phyloP scores from a whole-genome alignment of 371 early-diverging fungal genomes.

The Capillidium rhysosporum region DNA sequence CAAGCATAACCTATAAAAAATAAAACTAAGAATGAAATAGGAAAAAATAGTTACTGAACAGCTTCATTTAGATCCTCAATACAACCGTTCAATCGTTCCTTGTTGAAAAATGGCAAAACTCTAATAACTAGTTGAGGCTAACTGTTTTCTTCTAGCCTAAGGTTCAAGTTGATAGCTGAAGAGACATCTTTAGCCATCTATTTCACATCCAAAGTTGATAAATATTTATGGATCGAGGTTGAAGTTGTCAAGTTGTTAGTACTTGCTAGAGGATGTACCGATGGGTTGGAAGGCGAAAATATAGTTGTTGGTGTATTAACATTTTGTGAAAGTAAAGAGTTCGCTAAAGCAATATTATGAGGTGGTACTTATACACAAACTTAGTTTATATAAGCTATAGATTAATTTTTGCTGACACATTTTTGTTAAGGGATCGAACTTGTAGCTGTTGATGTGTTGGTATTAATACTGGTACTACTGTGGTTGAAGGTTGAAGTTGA shows the following conservation, averaged over 20 bases:
- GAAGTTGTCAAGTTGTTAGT: constrained; percentile 12
- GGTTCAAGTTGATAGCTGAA: constrained; percentile 10
- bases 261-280: too few relatives aligned
- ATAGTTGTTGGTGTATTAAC: too few relatives aligned
- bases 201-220: constrained; percentile 37
- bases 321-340: too few relatives aligned
- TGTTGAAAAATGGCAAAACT: constrained; percentile 67
- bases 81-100: constrained; percentile 54
- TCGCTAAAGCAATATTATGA: too few relatives aligned
- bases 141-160: constrained; percentile 27
- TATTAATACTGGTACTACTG: too few relatives aligned
- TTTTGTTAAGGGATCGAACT: too few relatives aligned
- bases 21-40: neutral
- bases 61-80: constrained; percentile 70
- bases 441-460: too few relatives aligned
- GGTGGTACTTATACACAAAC: too few relatives aligned
- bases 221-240: constrained; percentile 24
- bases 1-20: constrained; percentile 29
- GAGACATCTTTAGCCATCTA: constrained; percentile 32
- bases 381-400: too few relatives aligned
- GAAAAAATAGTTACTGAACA: constrained; percentile 25
- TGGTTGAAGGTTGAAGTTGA: too few relatives aligned
- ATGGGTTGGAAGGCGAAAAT: too few relatives aligned
- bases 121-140: constrained; percentile 55
- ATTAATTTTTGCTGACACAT: too few relatives aligned